Base-by-base conservation (phyloP, 1,284 basidiomycete genomes). In the Tremellales sp. region DNA sequence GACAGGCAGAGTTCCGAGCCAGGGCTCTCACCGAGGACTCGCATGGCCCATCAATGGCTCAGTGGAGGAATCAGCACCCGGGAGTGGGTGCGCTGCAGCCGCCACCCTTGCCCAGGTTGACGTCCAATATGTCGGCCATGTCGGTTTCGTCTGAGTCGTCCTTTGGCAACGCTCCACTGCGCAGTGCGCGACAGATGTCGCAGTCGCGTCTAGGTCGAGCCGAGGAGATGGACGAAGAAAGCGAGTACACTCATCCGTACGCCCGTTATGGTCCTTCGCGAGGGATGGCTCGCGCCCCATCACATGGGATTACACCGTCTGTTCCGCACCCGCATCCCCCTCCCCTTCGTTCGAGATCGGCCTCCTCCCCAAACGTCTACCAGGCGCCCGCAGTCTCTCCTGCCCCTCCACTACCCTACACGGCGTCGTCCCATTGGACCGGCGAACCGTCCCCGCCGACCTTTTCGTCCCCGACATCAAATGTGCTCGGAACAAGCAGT, bases 1-100 rank as follows among this genome's bases (percentile, higher is more conserved):
- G 71, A 47, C 79, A 81, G 43, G 79, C 70, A 18, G 68, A 70
- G 77, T 54, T 69, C 71, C 21, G 72, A 60, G 50, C 62, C 16
- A 77, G 86, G 32, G 82, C 83, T n/a, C 78, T 81, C 54, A 85
- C 85, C 10, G 86, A 88, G 62, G 85, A 86, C 62, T 75, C 77
- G 44, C 81, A 79, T 54, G 81, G 84, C 2, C 75, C 79, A 14
- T 74, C 78, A 16, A 82, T 86, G 73, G 74, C 77, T 1, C 81
- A 82, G 53, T 86, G 85, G 85, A 74, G 81, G 56, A 64, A 63
- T 28, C 71, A 75, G 58, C 74, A 74, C 34, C 74, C 75, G n/a
- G n/a, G n/a, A n/a, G n/a, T n/a, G 1, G 79, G 79, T 1, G 83
- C 85, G 24, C 79, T 82, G 18, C 74, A 83, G 34, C 80, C 83